Evolutionary conservation across 1,139 yeast species (phyloP), one percentile per base, ranked within the genome.

Genomic region (Tardiomyces digboiensis): DNA sequence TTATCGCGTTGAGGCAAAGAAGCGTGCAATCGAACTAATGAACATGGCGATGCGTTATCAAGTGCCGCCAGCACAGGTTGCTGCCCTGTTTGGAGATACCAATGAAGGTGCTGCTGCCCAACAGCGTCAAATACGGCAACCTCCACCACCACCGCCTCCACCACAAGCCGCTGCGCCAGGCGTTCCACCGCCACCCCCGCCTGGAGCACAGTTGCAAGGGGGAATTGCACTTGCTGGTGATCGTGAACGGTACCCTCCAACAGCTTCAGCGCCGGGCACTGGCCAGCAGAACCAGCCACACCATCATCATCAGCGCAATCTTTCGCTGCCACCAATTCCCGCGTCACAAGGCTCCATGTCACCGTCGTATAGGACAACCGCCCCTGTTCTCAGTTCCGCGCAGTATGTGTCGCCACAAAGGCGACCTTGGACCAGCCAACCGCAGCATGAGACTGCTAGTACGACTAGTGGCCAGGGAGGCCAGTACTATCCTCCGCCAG

Each of bases 61-160:
- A 36, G 67, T 89, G 2, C 95, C 96, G 0, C 70, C 80, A 1
- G 64, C 72, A 45, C 59, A 80, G 52, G 79, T 89, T n/a, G 85
- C 95, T 0, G 55, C 70, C 33, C 62, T 87, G 59, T 82, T 86
- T 54, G 50, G 42, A 8, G 26, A n/a, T n/a, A n/a, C n/a, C n/a
- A n/a, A n/a, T n/a, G n/a, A 21, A 5, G 39, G 33, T 12, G 40
- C 26, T 8, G 45, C 38, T 10, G 39, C 36, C n/a, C 21, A 29
- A n/a, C 37, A 37, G 21, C 36, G 36, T 18, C 21, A 33, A 20
- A 7, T 36, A 8, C 40, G 7, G 29, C 45, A n/a, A 8, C 21
- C 18, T 20, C 37, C 14, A 39, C 42, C 18, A 13, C 14, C 14
- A 39, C 19, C 29, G 16, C 21, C 42, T 4, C 22, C 21, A n/a